Conservation (phyloP, 139 green algal species). For the Diplosphaera chodatii region DNA sequence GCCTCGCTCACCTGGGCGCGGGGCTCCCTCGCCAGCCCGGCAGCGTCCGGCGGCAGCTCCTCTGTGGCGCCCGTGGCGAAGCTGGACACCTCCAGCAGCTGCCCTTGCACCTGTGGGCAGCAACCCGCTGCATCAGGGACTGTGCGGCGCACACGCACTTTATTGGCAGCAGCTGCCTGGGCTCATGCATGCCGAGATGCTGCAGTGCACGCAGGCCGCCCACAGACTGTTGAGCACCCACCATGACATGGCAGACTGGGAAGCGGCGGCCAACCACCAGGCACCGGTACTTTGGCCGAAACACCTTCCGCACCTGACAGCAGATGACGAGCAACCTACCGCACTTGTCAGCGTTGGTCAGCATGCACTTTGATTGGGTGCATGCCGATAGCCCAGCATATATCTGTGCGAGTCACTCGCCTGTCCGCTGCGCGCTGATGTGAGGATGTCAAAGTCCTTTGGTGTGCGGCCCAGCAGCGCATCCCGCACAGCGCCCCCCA, state of each 20-base stretch:
- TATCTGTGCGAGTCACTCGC: conserved; percentile 9
- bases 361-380: no score
- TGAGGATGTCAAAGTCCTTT: conserved; percentile 65
- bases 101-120: no score
- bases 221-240: no score
- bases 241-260: conserved; percentile 41
- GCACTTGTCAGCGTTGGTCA: no score
- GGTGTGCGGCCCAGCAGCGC: conserved; percentile 41
- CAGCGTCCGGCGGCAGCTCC: conserved; percentile 7
- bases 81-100: conserved; percentile 44
- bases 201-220: no score
- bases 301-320: conserved; percentile 1
- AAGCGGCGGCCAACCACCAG: conserved; percentile 49
- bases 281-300: conserved; percentile 34
- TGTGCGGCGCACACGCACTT: no score
- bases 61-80: conserved; percentile 24
- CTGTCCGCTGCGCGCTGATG: conserved; percentile 40
- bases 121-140: no score
- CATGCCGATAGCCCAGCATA: no score
- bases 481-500: conserved; percentile 71
- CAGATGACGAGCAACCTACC: not conserved
- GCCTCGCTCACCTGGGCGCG: not conserved
- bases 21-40: not conserved
- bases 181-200: no score
- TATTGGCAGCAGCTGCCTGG: no score